A percentile compares a stretch with the other conserved stretches of the same genome.
These are phyloP conservation scores for Plasmodium chabaudi DNA, from an alignment of 169 alveolate species.

Conservation along the genomic window DNA sequence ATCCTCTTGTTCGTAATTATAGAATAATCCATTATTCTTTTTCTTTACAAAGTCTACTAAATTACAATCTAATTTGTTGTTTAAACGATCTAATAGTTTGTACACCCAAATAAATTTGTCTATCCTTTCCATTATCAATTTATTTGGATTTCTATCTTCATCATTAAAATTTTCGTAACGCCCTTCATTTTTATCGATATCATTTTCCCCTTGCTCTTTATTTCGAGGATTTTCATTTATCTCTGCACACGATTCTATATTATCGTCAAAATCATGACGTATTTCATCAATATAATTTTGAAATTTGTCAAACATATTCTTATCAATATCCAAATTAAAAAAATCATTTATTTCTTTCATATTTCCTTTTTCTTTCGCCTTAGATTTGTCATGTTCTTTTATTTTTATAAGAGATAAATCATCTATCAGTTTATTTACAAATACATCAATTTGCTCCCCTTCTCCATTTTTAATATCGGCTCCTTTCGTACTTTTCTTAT, in stretches of 20 bases:
- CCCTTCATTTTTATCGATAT: neutral
- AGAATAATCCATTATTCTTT: slow-evolving; percentile 15
- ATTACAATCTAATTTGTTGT: slow-evolving; percentile 26
- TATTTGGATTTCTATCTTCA: neutral
- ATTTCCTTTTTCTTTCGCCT: neutral
- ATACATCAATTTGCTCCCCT: neutral
- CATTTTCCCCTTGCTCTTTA: neutral
- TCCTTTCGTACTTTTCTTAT: neutral
- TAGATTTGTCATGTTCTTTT: neutral
- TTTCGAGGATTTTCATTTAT: neutral
- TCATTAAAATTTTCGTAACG: neutral
- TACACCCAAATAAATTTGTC: slow-evolving; percentile 31
- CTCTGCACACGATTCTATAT: neutral
- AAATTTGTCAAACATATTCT: slow-evolving; percentile 18
- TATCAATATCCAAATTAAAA: slow-evolving; percentile 22
- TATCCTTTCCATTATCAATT: slow-evolving; percentile 5
- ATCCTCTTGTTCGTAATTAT: slow-evolving; percentile 22
- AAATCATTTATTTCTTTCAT: slow-evolving; percentile 19
- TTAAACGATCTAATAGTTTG: slow-evolving; percentile 9
- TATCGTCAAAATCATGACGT: neutral
- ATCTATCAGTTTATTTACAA: slow-evolving; percentile 35
- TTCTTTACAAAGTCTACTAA: slow-evolving; percentile 53
- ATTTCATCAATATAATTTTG: slow-evolving; percentile 14
- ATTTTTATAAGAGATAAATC: slow-evolving; percentile 38
- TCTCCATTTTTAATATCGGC: neutral